Percentiles rank a stretch among this genome's conserved stretches.
These are phyloP conservation scores for Boletus rufocinnamomeus DNA, from an alignment of 768 basidiomycete genomes.

Conservation along the genomic window DNA sequence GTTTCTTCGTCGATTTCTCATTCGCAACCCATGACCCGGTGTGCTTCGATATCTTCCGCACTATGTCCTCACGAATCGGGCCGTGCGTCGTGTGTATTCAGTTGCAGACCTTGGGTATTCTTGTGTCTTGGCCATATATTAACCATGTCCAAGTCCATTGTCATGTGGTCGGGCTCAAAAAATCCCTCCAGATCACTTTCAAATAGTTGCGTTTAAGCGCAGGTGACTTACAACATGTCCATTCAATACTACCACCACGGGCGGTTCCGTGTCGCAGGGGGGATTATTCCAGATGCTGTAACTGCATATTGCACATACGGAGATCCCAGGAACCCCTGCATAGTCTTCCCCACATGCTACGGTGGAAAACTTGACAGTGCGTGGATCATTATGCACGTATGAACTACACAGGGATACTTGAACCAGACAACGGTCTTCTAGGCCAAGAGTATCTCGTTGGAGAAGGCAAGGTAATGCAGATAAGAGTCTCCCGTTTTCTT, in stretches of 20 bases:
- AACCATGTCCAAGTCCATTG: not conserved
- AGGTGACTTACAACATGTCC: constrained; percentile 18
- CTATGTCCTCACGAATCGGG: constrained; percentile 5
- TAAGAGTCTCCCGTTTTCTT: not conserved
- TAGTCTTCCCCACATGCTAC: constrained; percentile 62
- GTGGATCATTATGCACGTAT: constrained; percentile 19
- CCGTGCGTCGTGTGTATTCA: constrained; percentile 3
- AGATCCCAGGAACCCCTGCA: constrained; percentile 52
- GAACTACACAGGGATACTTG: not conserved
- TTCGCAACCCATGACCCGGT: not conserved
- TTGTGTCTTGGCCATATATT: constrained; percentile 5
- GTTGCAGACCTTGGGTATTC: not conserved
- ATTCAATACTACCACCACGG: constrained; percentile 56
- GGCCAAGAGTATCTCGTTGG: constrained; percentile 55
- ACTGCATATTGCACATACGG: constrained; percentile 65
- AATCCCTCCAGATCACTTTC: not conserved
- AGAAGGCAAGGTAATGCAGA: constrained; percentile 44
- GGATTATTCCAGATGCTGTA: constrained; percentile 54
- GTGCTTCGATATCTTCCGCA: not conserved
- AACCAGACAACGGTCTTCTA: constrained; percentile 30
- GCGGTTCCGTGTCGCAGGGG: constrained; percentile 53
- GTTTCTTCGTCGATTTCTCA: not conserved
- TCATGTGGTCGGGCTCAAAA: not conserved
- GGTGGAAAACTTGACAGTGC: constrained; percentile 54
- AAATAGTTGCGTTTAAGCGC: not conserved